Evolutionary conservation across 768 basidiomycete species (phyloP), one percentile per base, ranked within the genome.

Genomic region (Flagelloscypha sp.): DNA sequence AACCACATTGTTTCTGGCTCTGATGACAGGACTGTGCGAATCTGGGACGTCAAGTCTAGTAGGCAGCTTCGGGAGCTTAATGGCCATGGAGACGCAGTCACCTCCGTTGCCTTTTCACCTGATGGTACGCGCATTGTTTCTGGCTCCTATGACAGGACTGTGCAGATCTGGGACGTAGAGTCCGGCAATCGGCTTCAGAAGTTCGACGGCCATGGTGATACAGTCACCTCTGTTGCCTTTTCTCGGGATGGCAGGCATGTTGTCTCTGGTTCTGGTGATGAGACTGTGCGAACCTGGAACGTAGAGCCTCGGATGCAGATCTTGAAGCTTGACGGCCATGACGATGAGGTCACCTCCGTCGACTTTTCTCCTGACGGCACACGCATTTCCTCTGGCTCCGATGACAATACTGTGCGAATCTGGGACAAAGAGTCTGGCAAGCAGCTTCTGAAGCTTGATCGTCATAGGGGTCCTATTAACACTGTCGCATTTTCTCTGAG

Each of bases 141-240:
- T n/a, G n/a, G n/a, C n/a, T n/a, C n/a, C n/a, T n/a, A n/a, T n/a
- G n/a, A n/a, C n/a, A n/a, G n/a, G n/a, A n/a, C n/a, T n/a, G n/a
- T n/a, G n/a, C n/a, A 92, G 84, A 88, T 95, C 48, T 95, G 92
- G 92, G 88, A 93, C 49, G 87, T 95, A 46, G 69, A n/a, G n/a
- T n/a, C 70, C 30, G 79, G 77, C 48, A 80, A 81, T 47, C 73
- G 74, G 23, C 86, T 93, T 52, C 74, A 79, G 37, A 79, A 74
- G 7, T 88, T 93, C 48, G 79, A 84, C 45, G 92, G 92, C 4
- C 92, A 95, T 60, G 76, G 78, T 49, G 84, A 89, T 52, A 90
- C 94, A 50, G 90, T 95, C 50, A 94, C 93, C 59, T 89, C 89
- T 1, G 79, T 95, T 44, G 88, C 86, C 57, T 94, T 92, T 59